These are phyloP conservation scores for Naematelia encephala DNA, from an alignment of 768 basidiomycete genomes.

Conservation along the genomic window DNA sequence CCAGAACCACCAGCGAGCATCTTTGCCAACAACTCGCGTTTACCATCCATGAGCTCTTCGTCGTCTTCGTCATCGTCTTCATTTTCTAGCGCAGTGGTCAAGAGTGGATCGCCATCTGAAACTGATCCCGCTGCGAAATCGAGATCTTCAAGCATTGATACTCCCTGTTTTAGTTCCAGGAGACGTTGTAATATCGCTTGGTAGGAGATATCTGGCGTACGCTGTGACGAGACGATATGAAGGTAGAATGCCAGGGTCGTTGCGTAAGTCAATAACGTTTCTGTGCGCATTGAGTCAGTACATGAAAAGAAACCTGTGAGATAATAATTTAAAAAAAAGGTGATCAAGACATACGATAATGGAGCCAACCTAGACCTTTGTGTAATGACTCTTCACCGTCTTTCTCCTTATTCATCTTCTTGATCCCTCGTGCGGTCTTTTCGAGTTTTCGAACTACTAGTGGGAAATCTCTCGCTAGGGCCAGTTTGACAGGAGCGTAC, in stretches of 20 bases:
- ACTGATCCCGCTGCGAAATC: conserved; percentile 58
- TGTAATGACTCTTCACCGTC: conserved; percentile 38
- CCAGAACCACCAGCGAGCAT: conserved; percentile 18
- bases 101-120: conserved; percentile 35
- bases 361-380: conserved; percentile 54
- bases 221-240: conserved; percentile 63
- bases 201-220: conserved; percentile 62
- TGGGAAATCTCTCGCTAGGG: conserved; percentile 48
- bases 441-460: conserved; percentile 42
- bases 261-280: conserved; percentile 83
- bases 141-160: conserved; percentile 78
- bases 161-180: conserved; percentile 74
- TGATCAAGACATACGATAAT: conserved; percentile 74
- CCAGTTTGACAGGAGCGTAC: conserved; percentile 48
- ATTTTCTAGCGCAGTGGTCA: conserved; percentile 40
- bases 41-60: conserved; percentile 38
- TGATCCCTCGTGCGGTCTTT: conserved; percentile 46
- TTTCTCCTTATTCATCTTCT: conserved; percentile 37
- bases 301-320: neutral
- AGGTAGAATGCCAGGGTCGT: conserved; percentile 90
- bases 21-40: conserved; percentile 25
- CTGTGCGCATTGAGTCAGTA: conserved; percentile 59
- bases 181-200: conserved; percentile 70
- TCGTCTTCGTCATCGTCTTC: conserved; percentile 41
- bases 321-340: neutral